Percentiles rank a stretch among this genome's conserved stretches.
phyloP scores from a whole-genome alignment of 2,329 filamentous ascomycete genomes.

The Fusarium denticulatum region DNA sequence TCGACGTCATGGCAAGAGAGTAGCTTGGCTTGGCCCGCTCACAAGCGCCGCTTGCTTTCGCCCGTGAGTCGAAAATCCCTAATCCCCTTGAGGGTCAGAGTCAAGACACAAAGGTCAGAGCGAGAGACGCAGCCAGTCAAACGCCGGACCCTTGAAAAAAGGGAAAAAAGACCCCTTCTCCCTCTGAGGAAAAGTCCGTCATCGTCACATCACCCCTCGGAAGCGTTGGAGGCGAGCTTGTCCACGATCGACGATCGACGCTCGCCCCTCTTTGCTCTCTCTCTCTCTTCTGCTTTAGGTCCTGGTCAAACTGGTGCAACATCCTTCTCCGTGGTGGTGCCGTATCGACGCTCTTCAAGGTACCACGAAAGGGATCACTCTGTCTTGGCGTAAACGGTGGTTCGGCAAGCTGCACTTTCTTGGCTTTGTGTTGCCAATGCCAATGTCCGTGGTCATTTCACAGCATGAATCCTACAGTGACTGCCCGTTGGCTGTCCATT shows the following conservation, averaged over 20 bases:
- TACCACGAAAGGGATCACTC: slow-evolving; percentile 1
- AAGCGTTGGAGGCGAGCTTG: slow-evolving; percentile 6
- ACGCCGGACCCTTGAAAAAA: slow-evolving; percentile 25
- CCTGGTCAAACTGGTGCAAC: slow-evolving; percentile 8
- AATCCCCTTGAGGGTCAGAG: slow-evolving; percentile 16
- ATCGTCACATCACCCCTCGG: slow-evolving; percentile 16
- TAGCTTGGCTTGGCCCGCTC: slow-evolving; percentile 20
- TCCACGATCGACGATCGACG: slow-evolving; percentile 22
- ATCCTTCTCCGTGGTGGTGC: slow-evolving; percentile 21
- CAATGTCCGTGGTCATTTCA: neutral
- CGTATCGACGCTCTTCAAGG: slow-evolving; percentile 19
- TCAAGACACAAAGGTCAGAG: slow-evolving; percentile 10
- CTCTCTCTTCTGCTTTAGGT: neutral
- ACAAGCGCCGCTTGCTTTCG: slow-evolving; percentile 21
- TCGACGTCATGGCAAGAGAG: slow-evolving; percentile 39
- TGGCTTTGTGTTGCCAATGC: neutral
- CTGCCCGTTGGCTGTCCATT: neutral
- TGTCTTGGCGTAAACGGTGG: slow-evolving; percentile 16
- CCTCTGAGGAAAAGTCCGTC: slow-evolving; percentile 4
- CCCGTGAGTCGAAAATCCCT: slow-evolving; percentile 10
- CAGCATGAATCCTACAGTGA: neutral
- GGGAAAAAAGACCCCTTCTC: slow-evolving; percentile 3
- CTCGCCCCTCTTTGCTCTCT: slow-evolving; percentile 23
- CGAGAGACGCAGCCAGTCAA: slow-evolving; percentile 14
- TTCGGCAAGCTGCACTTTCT: neutral